Evolutionary conservation across 1,139 yeast genomes (phyloP).

Genomic region (Candida pseudocylindracea): DNA sequence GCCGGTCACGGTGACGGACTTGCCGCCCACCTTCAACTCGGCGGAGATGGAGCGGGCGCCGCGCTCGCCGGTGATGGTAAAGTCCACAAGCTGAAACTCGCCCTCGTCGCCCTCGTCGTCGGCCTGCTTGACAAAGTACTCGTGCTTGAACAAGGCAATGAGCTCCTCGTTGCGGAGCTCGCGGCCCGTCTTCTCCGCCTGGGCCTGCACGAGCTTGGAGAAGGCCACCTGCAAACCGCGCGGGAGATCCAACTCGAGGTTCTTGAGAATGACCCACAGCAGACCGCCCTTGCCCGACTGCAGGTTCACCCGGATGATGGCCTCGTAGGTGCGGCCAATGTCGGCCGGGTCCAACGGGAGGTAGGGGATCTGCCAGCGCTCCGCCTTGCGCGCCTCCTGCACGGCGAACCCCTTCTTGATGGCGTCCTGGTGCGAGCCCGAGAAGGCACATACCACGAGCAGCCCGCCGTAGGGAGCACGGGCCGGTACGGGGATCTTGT

Average conservation of each 20-base stretch:
- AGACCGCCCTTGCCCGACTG: slow-evolving; percentile 1
- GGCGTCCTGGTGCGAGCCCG: slow-evolving; percentile 1
- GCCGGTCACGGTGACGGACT: background rate
- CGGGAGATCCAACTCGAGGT: slow-evolving; percentile 1
- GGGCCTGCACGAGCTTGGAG: slow-evolving; percentile 1
- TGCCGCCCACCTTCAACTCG: background rate
- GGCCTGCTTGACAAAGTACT: background rate
- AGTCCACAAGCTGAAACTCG: background rate
- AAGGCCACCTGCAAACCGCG: slow-evolving; percentile 1
- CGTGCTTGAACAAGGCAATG: background rate
- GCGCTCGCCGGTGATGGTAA: background rate
- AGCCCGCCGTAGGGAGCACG: slow-evolving; percentile 1
- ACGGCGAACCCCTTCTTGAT: slow-evolving; percentile 1
- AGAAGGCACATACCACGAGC: slow-evolving; percentile 1
- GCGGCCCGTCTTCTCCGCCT: slow-evolving; percentile 1
- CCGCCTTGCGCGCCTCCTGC: background rate
- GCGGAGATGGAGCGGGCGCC: background rate
- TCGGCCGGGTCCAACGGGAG: slow-evolving; percentile 1
- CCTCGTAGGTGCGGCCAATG: slow-evolving; percentile 1
- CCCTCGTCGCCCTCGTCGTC: background rate
- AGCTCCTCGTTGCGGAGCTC: slow-evolving; percentile 1
- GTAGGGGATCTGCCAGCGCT: slow-evolving; percentile 1
- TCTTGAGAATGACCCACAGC: slow-evolving; percentile 1
- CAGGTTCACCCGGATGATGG: slow-evolving; percentile 1
- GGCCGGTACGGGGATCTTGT: slow-evolving; percentile 1